Percentiles rank a stretch among this genome's conserved stretches.
Evolutionary conservation across 495 filamentous ascomycete genomes (phyloP).

Genomic region (Trichoderma reesei): DNA sequence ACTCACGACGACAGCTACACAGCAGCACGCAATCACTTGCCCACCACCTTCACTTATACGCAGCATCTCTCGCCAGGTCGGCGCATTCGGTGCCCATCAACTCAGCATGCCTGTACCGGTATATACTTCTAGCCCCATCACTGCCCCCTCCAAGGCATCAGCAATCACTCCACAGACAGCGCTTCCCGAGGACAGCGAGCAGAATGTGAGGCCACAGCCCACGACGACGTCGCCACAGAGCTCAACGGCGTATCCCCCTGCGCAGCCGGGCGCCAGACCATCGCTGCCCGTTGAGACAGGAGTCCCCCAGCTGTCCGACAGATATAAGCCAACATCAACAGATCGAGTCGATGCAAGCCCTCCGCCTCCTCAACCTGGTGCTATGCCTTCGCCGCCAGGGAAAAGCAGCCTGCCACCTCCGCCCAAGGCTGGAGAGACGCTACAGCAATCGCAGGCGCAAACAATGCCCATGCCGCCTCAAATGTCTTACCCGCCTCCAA

Average conservation of each 20-base stretch:
- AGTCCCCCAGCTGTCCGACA: conserved; percentile 17
- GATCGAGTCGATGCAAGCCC: conserved; percentile 25
- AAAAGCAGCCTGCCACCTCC: conserved; percentile 39
- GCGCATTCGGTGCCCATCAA: not conserved
- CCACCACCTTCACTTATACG: not conserved
- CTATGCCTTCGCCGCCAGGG: conserved; percentile 28
- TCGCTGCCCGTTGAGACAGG: conserved; percentile 28
- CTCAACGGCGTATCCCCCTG: conserved; percentile 30
- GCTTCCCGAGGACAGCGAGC: conserved; percentile 17
- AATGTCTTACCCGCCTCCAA: conserved; percentile 30
- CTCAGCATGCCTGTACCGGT: conserved; percentile 47
- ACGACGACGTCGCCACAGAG: conserved; percentile 27
- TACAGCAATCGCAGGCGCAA: conserved; percentile 24
- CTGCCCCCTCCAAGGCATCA: conserved; percentile 36
- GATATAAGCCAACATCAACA: conserved; percentile 22
- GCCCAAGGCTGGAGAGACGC: conserved; percentile 40
- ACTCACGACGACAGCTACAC: not conserved
- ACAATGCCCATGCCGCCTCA: conserved; percentile 26
- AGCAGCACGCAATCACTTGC: not conserved
- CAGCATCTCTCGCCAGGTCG: not conserved
- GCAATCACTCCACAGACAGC: conserved; percentile 42
- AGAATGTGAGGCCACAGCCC: conserved; percentile 21
- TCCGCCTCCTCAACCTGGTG: conserved; percentile 54
- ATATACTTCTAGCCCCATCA: conserved; percentile 51
- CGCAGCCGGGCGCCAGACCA: conserved; percentile 33